Conservation (phyloP, 345 rosid genomes). For the Anacardium occidentale region DNA sequence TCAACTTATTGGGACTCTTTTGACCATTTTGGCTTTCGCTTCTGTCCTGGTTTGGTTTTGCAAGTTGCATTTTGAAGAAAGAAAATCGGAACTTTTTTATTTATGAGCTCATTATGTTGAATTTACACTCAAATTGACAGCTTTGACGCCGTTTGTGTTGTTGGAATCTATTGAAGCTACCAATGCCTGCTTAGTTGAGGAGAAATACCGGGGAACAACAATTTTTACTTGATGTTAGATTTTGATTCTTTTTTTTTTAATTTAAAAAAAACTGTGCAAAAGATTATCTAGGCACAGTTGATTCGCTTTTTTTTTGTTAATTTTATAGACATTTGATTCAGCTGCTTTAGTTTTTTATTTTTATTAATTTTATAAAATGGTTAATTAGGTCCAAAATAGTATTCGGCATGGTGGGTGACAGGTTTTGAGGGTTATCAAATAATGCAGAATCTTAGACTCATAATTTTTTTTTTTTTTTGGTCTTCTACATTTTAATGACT, state of each 20-base stretch:
- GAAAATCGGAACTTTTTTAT: background rate
- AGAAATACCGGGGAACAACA: background rate
- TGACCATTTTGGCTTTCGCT: conserved; percentile 17
- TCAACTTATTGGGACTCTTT: background rate
- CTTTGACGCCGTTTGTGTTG: background rate
- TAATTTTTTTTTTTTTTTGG: background rate
- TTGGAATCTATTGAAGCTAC: background rate
- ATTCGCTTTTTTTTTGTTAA: background rate
- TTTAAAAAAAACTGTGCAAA: background rate
- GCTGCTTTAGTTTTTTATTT: background rate
- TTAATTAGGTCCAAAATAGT: background rate
- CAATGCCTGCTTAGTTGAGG: background rate
- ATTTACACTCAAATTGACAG: conserved; percentile 3
- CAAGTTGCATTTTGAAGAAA: conserved; percentile 13
- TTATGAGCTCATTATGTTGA: background rate
- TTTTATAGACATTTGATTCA: background rate
- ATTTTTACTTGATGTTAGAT: background rate
- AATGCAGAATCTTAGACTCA: background rate
- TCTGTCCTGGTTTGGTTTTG: background rate
- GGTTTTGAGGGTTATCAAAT: background rate
- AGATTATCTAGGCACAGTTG: background rate
- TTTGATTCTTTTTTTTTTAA: background rate
- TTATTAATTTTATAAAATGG: background rate
- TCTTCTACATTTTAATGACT: background rate
- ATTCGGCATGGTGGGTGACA: background rate